Base-by-base conservation (phyloP, 2,329 filamentous ascomycete species). In the Myrmaecium sp. region DNA sequence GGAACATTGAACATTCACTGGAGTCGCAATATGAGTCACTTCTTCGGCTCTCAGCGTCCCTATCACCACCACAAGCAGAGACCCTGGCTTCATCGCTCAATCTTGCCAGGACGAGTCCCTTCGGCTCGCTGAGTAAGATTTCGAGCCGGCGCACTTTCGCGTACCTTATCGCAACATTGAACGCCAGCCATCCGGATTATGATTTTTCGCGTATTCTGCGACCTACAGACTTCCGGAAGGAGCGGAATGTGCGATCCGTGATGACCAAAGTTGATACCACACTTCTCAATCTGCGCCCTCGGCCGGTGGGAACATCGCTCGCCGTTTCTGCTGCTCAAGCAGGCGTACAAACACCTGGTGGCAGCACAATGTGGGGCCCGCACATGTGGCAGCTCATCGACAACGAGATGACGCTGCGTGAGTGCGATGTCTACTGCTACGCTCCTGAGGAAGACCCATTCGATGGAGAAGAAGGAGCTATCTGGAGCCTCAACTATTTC, bases 401-500 rank as follows among this genome's bases (percentile, higher is more conserved):
- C 46, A 82, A 89, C 47, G 83, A 95, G 52, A 95, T 98, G 84
- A 72, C 70, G 26, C 64, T 95, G 22, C 74, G 79, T 38, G 76
- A 91, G 39, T 98, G 89, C 55, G 76, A 74, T 30, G 72, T 86
- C 34, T 95, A 93, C 51, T 78, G 76, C 30, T 98, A 92, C 55
- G 70, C 77, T 27, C 89, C 89, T 0, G 75, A 82, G 21, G 80
- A 84, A 33, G 84, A 93, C 44, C 82, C 83, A 0, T 93, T 91
- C 42, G 77, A 84, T 40, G 83, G 83, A 35, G 84, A 92, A 34
- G 83, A 94, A 44, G 80, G 81, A 34, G 77, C 84, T 6, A 84
- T 98, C 35, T 98, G 86, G 86, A 83, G 80, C 26, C 65, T 84
- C 35, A 84, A 95, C 51, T 94, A 92, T 54, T 93, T 98, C 60